Percentiles rank a stretch among this genome's conserved stretches.
Conservation (phyloP, 2,329 filamentous ascomycete genomes). For the Scleromitrula shiraiana region DNA sequence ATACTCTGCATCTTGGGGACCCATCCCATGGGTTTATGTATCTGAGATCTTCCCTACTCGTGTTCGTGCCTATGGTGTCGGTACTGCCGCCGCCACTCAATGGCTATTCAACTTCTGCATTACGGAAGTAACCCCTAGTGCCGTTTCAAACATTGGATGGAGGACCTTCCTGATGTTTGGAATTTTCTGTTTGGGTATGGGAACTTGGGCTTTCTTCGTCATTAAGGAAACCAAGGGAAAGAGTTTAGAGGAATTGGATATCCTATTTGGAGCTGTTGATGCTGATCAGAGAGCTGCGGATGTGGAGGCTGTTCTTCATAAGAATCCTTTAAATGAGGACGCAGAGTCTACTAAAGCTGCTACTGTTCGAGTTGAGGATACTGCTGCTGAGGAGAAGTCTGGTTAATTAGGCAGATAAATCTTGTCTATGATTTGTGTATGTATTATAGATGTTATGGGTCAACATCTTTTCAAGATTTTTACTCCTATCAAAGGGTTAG, state of each 20-base stretch:
- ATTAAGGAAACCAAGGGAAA: constrained; percentile 63
- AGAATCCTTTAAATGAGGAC: constrained; percentile 6
- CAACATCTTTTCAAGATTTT: background rate
- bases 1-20: constrained; percentile 46
- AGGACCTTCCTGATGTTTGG: constrained; percentile 40
- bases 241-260: constrained; percentile 49
- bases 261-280: constrained; percentile 17
- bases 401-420: background rate
- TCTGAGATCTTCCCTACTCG: constrained; percentile 44
- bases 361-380: background rate
- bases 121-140: constrained; percentile 40
- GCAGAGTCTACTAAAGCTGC: background rate
- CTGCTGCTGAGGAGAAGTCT: background rate
- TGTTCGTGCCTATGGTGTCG: constrained; percentile 46
- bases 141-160: constrained; percentile 40
- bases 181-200: constrained; percentile 36
- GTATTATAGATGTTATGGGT: background rate
- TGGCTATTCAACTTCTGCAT: constrained; percentile 60
- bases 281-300: constrained; percentile 8
- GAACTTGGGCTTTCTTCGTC: constrained; percentile 40
- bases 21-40: constrained; percentile 44
- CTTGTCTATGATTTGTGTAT: background rate
- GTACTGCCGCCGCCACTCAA: constrained; percentile 58
- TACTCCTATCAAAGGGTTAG: too few species aligned
- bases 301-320: constrained; percentile 12